phyloP scores from a whole-genome alignment of 148 eudicot genomes.

The Cornus kousa region DNA sequence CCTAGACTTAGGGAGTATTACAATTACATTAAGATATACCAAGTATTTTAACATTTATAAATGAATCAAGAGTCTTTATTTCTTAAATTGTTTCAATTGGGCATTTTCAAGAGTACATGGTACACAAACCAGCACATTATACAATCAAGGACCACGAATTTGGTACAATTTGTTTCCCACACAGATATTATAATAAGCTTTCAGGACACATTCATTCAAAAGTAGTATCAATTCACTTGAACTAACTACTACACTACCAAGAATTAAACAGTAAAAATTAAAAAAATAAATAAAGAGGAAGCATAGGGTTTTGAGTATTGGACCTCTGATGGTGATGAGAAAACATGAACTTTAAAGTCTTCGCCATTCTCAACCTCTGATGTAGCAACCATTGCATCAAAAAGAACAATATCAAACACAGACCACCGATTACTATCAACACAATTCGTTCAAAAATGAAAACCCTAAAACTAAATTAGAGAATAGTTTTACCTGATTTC shows the following conservation, averaged over 20 bases:
- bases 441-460: background rate
- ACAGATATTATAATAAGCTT: background rate
- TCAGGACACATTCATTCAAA: background rate
- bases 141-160: background rate
- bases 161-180: background rate
- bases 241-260: background rate
- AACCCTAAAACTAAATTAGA: background rate
- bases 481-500: conserved; percentile 19
- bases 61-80: background rate
- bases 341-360: conserved; percentile 48
- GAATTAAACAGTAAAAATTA: background rate
- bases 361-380: conserved; percentile 24
- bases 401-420: background rate
- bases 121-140: background rate
- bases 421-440: background rate
- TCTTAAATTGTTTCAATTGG: background rate
- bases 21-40: too few species aligned
- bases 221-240: background rate
- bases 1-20: too few species aligned
- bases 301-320: background rate
- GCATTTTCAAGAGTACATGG: background rate
- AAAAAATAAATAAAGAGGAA: background rate
- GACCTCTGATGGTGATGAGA: conserved; percentile 60
- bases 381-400: conserved; percentile 5
- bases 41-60: too few species aligned